Evolutionary conservation across 768 basidiomycete genomes (phyloP).

Genomic region (Lactarius sp.): DNA sequence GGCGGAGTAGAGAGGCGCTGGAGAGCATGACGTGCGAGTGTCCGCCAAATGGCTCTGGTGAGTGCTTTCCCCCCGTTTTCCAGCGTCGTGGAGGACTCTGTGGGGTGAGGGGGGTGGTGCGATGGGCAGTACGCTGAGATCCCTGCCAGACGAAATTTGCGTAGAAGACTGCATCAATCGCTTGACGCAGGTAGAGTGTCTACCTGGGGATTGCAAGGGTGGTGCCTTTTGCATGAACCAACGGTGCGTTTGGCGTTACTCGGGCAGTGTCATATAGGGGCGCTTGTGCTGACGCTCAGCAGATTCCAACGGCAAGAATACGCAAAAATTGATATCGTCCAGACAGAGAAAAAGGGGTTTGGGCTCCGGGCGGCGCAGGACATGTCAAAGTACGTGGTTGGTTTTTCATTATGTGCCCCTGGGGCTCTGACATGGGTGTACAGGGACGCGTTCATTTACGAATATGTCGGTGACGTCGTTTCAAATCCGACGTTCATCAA

Average conservation of each 20-base stretch:
- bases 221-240: conserved; percentile 83
- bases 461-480: conserved; percentile 97
- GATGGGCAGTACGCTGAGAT: conserved; percentile 38
- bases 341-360: conserved; percentile 94
- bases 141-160: conserved; percentile 61
- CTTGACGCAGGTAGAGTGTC: conserved; percentile 94
- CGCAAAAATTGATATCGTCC: conserved; percentile 81
- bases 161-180: conserved; percentile 96
- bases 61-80: conserved; percentile 18
- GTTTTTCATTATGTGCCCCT: neutral
- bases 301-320: conserved; percentile 89
- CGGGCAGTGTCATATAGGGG: neutral
- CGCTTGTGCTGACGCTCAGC: conserved; percentile 11
- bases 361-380: conserved; percentile 77
- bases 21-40: conserved; percentile 98
- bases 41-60: conserved; percentile 73
- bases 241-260: conserved; percentile 50
- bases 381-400: conserved; percentile 52
- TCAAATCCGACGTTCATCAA: conserved; percentile 81
- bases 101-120: no score
- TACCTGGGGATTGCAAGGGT: conserved; percentile 86
- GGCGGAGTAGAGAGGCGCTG: conserved; percentile 79
- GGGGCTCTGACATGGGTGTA: neutral
- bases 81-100: conserved; percentile 3
- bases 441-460: conserved; percentile 92